Evolutionary conservation across 2,329 filamentous ascomycete species (phyloP).

Genomic region (Paraconiothyrium sp.): DNA sequence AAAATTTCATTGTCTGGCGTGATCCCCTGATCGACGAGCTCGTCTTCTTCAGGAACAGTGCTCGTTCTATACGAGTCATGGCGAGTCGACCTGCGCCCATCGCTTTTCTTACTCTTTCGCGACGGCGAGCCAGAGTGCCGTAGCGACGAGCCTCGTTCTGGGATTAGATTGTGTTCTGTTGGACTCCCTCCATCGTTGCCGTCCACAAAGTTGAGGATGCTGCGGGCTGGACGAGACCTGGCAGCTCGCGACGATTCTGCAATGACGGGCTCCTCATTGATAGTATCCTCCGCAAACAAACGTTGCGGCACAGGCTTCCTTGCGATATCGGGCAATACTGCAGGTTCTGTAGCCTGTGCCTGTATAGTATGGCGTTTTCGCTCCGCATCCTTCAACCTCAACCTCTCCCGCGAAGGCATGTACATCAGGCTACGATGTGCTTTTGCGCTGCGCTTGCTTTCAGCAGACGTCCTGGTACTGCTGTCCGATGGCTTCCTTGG

Average conservation of each 20-base stretch:
- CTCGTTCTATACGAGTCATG: constrained; percentile 40
- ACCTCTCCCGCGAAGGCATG: constrained; percentile 75
- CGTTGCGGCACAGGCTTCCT: constrained; percentile 37
- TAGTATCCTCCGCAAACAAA: constrained; percentile 47
- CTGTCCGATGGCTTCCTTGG: constrained; percentile 37
- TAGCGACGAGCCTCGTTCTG: constrained; percentile 46
- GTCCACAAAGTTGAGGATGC: constrained; percentile 38
- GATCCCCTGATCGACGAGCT: constrained; percentile 34
- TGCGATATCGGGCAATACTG: constrained; percentile 37
- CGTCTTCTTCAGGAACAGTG: constrained; percentile 38
- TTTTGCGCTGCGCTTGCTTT: constrained; percentile 47
- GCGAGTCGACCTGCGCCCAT: constrained; percentile 33
- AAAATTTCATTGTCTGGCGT: constrained; percentile 40
- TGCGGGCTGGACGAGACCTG: constrained; percentile 42
- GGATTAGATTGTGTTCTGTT: constrained; percentile 42
- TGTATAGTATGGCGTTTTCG: constrained; percentile 63
- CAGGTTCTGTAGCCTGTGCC: constrained; percentile 50
- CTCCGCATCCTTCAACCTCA: constrained; percentile 70
- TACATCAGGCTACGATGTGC: constrained; percentile 71
- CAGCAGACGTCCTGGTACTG: constrained; percentile 45
- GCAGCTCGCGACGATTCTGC: constrained; percentile 40
- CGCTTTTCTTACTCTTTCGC: constrained; percentile 41
- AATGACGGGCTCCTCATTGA: constrained; percentile 47
- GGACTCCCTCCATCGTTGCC: constrained; percentile 36
- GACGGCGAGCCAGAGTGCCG: constrained; percentile 45